Base-by-base conservation (phyloP, 2,329 filamentous ascomycete species). In the Alternaria hordeiaustralica region DNA sequence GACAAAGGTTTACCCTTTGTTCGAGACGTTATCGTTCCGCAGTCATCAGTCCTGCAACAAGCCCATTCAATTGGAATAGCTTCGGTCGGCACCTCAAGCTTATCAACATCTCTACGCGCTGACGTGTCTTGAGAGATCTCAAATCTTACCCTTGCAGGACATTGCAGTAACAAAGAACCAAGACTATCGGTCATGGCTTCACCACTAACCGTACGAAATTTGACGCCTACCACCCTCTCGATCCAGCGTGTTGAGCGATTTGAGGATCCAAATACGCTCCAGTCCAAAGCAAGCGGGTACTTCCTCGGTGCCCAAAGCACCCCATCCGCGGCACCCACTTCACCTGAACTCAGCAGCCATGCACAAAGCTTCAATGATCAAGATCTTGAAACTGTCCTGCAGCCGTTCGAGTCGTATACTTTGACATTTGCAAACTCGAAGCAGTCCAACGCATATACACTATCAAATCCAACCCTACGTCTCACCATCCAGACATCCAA, bases 171-270 rank as follows among this genome's bases (percentile, higher is more conserved):
- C 5, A 50, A 54, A 43, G 55, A 49, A 15, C 18, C 44, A 26
- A 47, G 13, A 28, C 11, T 25, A 12, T 9, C 20, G 12, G 30
- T 25, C n/a, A 78, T 78, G 76, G 61, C 71, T n/a, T 56, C 73
- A n/a, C 73, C 77, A 20, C 83, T 97, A 70, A 92, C 87, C 5
- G 88, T 97, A 73, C 93, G 94, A 73, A 97, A 97, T 79, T 83
- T 97, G 68, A 95, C 92, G 47, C 84, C 87, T 61, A 89, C 87
- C 53, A 85, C 89, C n/a, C 83, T 97, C 59, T 88, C 90, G 70
- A 86, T 97, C 71, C 90, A 89, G 78, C 79, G 85, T 63, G 84
- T 95, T 62, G 92, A 96, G 82, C 90, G 90, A 70, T 94, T 94
- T 78, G 87, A 89, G 69, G 85, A 82, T 50, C 84, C 80, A 57